phyloP scores from a whole-genome alignment of 1,139 yeast genomes.

The Geotrichum phurueaensis region DNA sequence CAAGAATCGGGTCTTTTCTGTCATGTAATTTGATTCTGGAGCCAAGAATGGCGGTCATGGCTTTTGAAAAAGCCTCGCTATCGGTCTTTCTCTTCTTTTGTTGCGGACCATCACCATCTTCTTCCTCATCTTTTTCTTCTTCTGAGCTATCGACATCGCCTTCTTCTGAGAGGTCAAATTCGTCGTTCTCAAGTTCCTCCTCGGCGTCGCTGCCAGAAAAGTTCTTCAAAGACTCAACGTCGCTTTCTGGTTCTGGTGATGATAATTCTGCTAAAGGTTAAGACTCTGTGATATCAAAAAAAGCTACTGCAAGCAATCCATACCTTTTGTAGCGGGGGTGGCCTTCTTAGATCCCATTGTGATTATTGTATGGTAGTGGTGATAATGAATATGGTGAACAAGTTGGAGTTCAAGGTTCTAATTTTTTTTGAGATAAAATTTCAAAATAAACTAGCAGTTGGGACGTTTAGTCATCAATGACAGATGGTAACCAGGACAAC shows the following conservation, averaged over 20 bases:
- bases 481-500: not conserved
- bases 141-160: conserved; percentile 21
- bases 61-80: conserved; percentile 68
- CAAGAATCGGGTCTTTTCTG: conserved; percentile 82
- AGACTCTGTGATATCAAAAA: not conserved
- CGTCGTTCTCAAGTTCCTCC: conserved; percentile 18
- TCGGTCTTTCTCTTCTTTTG: conserved; percentile 45
- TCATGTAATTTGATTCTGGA: conserved; percentile 85
- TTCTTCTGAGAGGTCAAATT: conserved; percentile 18
- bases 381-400: not conserved
- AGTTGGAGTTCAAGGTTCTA: not conserved
- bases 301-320: not conserved
- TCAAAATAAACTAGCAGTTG: not conserved
- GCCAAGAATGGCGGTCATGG: conserved; percentile 76
- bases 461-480: not conserved
- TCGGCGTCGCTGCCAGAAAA: conserved; percentile 11
- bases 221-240: conserved; percentile 2
- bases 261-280: conserved; percentile 1
- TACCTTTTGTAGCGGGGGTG: not conserved
- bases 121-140: conserved; percentile 26
- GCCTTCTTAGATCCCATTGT: conserved; percentile 5
- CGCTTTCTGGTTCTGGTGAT: conserved; percentile 4
- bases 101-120: conserved; percentile 25
- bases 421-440: not conserved
- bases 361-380: not conserved